Evolutionary conservation across 345 rosid genomes (phyloP).

Genomic region (Trapa bicornis): DNA sequence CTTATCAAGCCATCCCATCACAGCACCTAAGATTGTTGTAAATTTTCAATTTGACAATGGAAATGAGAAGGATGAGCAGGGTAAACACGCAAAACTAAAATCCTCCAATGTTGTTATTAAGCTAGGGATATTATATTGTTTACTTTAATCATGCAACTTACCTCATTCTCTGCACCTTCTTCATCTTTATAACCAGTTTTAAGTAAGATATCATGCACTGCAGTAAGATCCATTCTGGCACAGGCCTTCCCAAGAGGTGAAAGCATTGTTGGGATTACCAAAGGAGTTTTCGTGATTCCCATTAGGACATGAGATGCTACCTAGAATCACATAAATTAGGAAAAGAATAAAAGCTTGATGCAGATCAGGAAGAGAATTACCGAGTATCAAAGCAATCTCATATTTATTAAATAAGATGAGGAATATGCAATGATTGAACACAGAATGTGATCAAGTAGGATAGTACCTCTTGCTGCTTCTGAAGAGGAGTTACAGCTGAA

Average conservation of each 20-base stretch:
- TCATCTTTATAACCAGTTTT: slow-evolving; percentile 81
- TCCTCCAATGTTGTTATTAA: neutral
- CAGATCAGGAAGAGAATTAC: neutral
- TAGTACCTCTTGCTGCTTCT: slow-evolving; percentile 48
- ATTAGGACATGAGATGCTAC: slow-evolving; percentile 52
- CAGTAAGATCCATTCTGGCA: slow-evolving; percentile 67
- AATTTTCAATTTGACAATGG: neutral
- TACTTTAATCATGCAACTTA: slow-evolving; percentile 11
- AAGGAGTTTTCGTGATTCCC: slow-evolving; percentile 45
- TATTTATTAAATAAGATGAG: neutral
- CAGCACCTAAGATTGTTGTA: neutral
- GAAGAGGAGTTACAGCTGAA: slow-evolving; percentile 48
- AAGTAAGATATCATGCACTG: slow-evolving; percentile 65
- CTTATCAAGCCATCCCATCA: neutral
- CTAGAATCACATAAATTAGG: slow-evolving; percentile 14
- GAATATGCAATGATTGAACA: neutral
- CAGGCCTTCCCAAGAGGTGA: slow-evolving; percentile 64
- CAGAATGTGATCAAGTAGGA: slow-evolving; percentile 7
- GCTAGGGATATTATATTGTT: neutral
- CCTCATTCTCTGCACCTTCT: slow-evolving; percentile 82
- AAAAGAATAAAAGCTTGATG: neutral
- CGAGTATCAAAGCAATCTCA: neutral
- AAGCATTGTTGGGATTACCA: slow-evolving; percentile 40
- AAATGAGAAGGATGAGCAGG: neutral
- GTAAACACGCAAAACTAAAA: neutral